Base-by-base conservation (phyloP, 306 rosid genomes). In the Corylus avellana region DNA sequence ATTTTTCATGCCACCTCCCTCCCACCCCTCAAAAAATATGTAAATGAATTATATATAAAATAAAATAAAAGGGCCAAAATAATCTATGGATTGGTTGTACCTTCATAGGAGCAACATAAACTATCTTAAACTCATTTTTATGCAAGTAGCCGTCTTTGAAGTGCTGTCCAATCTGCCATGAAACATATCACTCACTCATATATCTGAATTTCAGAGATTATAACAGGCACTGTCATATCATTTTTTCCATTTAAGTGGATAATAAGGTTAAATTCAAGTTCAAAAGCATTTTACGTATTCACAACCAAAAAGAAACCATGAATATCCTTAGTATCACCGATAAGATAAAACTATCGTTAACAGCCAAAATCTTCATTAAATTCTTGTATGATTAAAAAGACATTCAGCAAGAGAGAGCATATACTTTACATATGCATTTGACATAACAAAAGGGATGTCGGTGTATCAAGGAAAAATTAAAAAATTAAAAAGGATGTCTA, bases 31-130 rank as follows among this genome's bases (percentile, higher is more conserved):
- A 59, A 61, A 64, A 56, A 48, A 29, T 54, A 54, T 16, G 7
- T 58, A 58, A 4, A 22, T 58, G 5, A 75, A 56, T 10, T 8
- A 55, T 11, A 5, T 16, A 47, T 54, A 32, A 75, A 56, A 20
- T 56, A 64, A 37, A 62, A 74, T 70, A 37, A 32, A 3, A 3
- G 35, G 35, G 35, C 3, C 35, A 75, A 74, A 63, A 76, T 54
- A 70, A 70, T 56, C 57, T 50, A 74, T 32, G 49, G 82, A 66
- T 82, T 46, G 77, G 74, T 51, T 27, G 14, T 85, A 91, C 98
- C 97, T 94, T 94, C 98, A 94, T 92, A 71, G 98, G 98, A 84
- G 98, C 98, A 84, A 94, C 97, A 90, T 94, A 94, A 79, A 94
- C 97, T 82, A 94, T 90, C 89, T 94, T 94, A 86, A 94, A 94